Percentiles rank a stretch among this genome's conserved stretches.
Conservation (phyloP, 2,329 filamentous ascomycete species). For the Pseudomassariella vexata region DNA sequence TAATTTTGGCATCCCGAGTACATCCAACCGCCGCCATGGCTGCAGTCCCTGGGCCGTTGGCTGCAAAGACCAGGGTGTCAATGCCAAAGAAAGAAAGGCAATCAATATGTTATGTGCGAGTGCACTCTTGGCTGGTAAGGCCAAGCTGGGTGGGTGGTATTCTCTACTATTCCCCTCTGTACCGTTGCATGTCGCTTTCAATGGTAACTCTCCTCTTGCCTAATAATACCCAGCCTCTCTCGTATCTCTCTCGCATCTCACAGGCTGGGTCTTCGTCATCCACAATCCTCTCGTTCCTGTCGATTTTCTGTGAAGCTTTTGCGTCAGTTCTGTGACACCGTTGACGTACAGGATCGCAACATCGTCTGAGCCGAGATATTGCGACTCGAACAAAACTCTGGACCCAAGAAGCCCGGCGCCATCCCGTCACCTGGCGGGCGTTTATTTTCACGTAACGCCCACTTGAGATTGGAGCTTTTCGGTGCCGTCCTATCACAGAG, state of each 20-base stretch:
- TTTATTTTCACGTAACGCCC: constrained; percentile 38
- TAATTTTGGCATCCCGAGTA: constrained; percentile 12
- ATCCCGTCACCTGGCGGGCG: constrained; percentile 33
- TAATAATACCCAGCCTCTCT: constrained; percentile 18
- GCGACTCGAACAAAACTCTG: constrained; percentile 16
- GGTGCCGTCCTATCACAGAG: constrained; percentile 37
- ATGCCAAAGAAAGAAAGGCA: constrained; percentile 11
- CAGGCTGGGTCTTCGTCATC: no score
- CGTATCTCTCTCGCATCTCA: no score
- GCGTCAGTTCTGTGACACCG: no score
- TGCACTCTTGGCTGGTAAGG: constrained; percentile 12
- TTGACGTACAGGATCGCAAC: no score
- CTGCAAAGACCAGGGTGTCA: constrained; percentile 20
- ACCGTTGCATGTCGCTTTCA: not conserved
- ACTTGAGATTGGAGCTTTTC: constrained; percentile 30
- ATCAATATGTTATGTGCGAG: constrained; percentile 8
- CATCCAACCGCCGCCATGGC: constrained; percentile 14
- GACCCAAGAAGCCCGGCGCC: constrained; percentile 23
- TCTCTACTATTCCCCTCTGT: no score
- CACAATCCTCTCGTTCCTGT: not conserved
- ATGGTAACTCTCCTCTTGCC: constrained; percentile 9
- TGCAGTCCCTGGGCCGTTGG: constrained; percentile 15
- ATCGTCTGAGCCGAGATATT: constrained; percentile 4
- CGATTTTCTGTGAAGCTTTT: no score
- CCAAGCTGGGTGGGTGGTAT: not conserved